Conservation (phyloP, 148 eudicot species). For the Camellia sinensis region DNA sequence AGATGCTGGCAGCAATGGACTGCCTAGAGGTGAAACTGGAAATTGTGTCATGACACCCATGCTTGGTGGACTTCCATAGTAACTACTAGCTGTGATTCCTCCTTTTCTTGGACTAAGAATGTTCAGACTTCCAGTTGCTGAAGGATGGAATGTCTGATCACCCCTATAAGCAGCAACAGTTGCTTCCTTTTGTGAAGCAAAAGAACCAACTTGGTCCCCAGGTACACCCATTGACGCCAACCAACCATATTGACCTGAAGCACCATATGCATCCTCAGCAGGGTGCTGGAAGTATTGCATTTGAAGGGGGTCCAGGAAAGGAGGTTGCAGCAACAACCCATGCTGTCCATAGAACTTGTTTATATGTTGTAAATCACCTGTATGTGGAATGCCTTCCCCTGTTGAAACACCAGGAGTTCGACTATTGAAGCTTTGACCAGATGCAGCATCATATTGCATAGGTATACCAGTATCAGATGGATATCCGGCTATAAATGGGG, state of each 20-base stretch:
- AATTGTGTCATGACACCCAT: conserved; percentile 51
- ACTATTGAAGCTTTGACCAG: conserved; percentile 45
- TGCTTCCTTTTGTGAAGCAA: conserved; percentile 32
- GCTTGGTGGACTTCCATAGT: conserved; percentile 45
- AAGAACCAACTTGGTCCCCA: conserved; percentile 43
- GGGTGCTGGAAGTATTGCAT: conserved; percentile 54
- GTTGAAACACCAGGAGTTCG: conserved; percentile 40
- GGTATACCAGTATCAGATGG: conserved; percentile 49
- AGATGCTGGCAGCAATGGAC: conserved; percentile 78
- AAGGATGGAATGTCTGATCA: conserved; percentile 37
- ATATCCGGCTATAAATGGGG: conserved; percentile 67
- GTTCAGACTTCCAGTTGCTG: conserved; percentile 30
- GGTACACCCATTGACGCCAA: conserved; percentile 34
- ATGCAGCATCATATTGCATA: conserved; percentile 48
- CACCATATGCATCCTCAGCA: conserved; percentile 45
- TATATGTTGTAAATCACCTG: conserved; percentile 45
- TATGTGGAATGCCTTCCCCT: conserved; percentile 49
- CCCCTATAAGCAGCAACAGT: conserved; percentile 30
- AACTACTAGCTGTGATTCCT: conserved; percentile 32
- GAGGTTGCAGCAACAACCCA: conserved; percentile 43
- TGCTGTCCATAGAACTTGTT: conserved; percentile 51
- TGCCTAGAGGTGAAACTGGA: conserved; percentile 54
- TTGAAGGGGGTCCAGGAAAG: conserved; percentile 46
- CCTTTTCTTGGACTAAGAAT: conserved; percentile 44
- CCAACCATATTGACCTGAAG: conserved; percentile 48